Evolutionary conservation across 2,329 filamentous ascomycete species (phyloP).

Genomic region (Clarireedia homoeocarpa): DNA sequence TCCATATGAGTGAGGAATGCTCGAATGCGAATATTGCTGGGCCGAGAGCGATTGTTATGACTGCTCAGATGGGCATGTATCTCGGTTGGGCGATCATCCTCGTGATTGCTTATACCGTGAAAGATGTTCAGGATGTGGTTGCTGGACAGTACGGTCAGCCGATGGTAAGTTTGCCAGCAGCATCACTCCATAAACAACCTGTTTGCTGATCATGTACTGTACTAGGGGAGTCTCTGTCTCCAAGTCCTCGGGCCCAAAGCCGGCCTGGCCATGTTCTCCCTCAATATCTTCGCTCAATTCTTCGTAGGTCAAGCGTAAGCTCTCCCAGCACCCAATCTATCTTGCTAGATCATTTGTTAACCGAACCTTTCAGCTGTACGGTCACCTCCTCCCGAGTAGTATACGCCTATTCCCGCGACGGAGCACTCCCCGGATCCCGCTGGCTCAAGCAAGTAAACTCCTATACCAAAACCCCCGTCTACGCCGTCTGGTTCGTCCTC

Average conservation of each 20-base stretch:
- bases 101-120: conserved; percentile 59
- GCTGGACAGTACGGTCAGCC: conserved; percentile 58
- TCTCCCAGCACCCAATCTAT: no score
- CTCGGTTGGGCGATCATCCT: conserved; percentile 60
- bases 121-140: conserved; percentile 51
- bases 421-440: conserved; percentile 54
- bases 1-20: conserved; percentile 59
- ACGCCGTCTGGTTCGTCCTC: conserved; percentile 62
- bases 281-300: conserved; percentile 64
- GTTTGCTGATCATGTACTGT: conserved; percentile 20
- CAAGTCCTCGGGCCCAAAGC: conserved; percentile 54
- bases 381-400: conserved; percentile 59
- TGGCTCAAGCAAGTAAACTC: conserved; percentile 54
- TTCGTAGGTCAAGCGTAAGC: conserved; percentile 60
- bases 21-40: conserved; percentile 58
- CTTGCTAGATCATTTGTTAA: accelerated
- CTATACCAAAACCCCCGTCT: conserved; percentile 57
- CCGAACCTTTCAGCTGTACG: neutral
- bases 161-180: conserved; percentile 39
- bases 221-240: conserved; percentile 45
- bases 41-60: conserved; percentile 57
- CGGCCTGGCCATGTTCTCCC: conserved; percentile 52
- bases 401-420: conserved; percentile 66
- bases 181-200: accelerated
- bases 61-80: conserved; percentile 47